These are phyloP conservation scores for Ajuga reptans DNA, from an alignment of 305 asterid genomes.

Conservation along the genomic window DNA sequence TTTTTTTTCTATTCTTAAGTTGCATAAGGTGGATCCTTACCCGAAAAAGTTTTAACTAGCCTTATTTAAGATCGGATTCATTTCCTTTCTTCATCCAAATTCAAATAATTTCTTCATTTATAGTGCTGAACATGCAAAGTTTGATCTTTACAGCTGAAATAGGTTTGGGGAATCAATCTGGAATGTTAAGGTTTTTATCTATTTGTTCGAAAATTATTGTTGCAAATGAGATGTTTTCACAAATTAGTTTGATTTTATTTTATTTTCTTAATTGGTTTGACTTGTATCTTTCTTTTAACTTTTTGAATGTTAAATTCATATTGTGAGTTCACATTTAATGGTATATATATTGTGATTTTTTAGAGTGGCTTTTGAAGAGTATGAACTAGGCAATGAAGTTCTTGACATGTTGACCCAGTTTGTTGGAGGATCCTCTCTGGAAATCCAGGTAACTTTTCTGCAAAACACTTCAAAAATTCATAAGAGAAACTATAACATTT, in stretches of 20 bases:
- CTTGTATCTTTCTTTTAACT: not conserved
- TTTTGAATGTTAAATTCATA: no score
- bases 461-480: constrained; percentile 1
- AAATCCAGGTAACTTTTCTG: constrained; percentile 58
- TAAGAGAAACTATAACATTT: constrained; percentile 7
- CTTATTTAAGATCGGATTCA: not conserved
- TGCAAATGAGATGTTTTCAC: not conserved
- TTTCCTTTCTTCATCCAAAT: not conserved
- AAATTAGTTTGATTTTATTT: not conserved
- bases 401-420: constrained; percentile 55
- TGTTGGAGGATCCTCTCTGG: constrained; percentile 76
- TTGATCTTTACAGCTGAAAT: not conserved
- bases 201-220: not conserved
- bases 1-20: not conserved
- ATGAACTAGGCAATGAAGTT: constrained; percentile 49
- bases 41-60: not conserved
- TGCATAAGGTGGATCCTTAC: not conserved
- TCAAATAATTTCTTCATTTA: not conserved
- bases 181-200: not conserved
- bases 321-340: not conserved
- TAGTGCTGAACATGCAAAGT: not conserved
- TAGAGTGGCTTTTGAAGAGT: constrained; percentile 73
- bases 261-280: not conserved
- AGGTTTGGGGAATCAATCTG: constrained; percentile 2
- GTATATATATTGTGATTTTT: constrained; percentile 23